Evolutionary conservation across 176 grass and related monocot species (phyloP).

Genomic region (Puccinellia tenuiflora): DNA sequence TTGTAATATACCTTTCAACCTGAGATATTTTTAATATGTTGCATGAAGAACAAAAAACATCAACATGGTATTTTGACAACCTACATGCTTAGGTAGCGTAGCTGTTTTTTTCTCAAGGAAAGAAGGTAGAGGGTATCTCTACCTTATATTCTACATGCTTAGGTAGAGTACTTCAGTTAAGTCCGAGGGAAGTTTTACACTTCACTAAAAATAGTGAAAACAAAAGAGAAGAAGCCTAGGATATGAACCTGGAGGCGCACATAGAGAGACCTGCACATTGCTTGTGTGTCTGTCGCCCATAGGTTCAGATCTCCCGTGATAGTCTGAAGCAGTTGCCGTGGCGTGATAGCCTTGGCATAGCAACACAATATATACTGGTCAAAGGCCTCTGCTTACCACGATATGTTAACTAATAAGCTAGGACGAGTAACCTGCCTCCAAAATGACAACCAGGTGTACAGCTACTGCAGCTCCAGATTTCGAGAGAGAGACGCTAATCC

Average conservation of each 20-base stretch:
- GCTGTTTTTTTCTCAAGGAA: not conserved
- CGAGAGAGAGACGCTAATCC: not conserved
- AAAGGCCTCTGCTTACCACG: not conserved
- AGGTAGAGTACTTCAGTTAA: too few species aligned
- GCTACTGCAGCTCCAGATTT: not conserved
- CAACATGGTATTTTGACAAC: not conserved
- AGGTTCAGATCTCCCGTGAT: too few species aligned
- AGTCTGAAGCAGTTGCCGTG: too few species aligned
- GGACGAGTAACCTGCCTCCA: not conserved
- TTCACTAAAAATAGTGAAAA: too few species aligned
- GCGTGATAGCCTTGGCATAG: not conserved
- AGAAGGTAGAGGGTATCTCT: too few species aligned
- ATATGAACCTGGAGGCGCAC: too few species aligned
- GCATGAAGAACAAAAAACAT: not conserved
- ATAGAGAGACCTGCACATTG: too few species aligned
- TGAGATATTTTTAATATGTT: not conserved
- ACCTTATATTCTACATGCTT: too few species aligned
- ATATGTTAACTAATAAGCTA: slow-evolving; percentile 30
- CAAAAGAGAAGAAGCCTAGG: too few species aligned
- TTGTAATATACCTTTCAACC: not conserved
- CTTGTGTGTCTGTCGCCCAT: too few species aligned
- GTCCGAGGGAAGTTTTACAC: too few species aligned
- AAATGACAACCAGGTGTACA: slow-evolving; percentile 31
- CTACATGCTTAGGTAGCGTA: not conserved
- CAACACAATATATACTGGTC: not conserved